These are phyloP conservation scores for Phytophthora citrophthora DNA, from an alignment of 352 stramenopile species.

Conservation along the genomic window DNA sequence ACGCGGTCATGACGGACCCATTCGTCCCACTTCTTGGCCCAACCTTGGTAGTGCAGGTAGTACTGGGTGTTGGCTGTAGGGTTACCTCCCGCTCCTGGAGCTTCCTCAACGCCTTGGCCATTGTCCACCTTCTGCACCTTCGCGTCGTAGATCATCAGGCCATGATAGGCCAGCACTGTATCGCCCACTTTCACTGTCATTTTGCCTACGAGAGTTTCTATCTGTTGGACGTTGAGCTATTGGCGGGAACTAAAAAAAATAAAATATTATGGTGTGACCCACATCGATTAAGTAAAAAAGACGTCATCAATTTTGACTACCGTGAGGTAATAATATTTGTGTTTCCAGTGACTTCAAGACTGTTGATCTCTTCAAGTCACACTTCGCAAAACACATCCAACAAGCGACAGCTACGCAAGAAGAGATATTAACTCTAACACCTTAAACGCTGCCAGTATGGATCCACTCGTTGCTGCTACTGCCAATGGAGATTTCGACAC, in stretches of 20 bases:
- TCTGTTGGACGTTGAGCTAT: neutral
- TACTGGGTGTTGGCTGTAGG: conserved; percentile 59
- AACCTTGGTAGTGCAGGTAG: conserved; percentile 92
- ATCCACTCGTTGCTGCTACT: neutral
- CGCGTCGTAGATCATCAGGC: conserved; percentile 87
- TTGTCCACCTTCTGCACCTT: conserved; percentile 87
- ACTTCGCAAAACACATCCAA: no score
- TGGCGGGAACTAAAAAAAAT: neutral
- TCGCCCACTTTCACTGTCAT: conserved; percentile 79
- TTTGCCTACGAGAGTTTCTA: neutral
- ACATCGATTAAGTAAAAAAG: no score
- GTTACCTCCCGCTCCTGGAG: conserved; percentile 11
- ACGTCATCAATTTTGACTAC: no score
- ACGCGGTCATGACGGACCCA: conserved; percentile 83
- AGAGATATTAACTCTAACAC: no score
- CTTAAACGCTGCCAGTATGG: neutral
- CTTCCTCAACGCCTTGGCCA: conserved; percentile 56
- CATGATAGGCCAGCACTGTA: conserved; percentile 78
- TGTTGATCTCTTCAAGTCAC: no score
- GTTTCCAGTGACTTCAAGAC: no score
- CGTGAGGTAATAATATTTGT: no score
- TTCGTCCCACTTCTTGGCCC: conserved; percentile 93
- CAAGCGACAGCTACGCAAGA: no score
- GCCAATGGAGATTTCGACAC: neutral
- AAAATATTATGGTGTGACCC: no score